phyloP scores from a whole-genome alignment of 1,284 basidiomycete genomes.

The Tilletia indica region DNA sequence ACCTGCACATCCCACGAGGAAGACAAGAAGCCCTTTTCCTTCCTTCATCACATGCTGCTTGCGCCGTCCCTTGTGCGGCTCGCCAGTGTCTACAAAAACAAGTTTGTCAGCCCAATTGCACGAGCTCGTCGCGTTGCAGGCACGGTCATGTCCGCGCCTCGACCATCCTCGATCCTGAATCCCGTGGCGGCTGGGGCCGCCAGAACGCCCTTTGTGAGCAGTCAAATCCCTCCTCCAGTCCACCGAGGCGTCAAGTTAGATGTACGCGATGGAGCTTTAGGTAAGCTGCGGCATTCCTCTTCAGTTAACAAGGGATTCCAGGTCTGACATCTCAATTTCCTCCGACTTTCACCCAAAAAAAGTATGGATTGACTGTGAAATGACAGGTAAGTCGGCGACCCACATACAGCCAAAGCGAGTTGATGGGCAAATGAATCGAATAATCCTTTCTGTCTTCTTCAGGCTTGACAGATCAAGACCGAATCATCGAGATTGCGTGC shows the following conservation, averaged over 20 bases:
- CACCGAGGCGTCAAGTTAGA: slow-evolving; percentile 4
- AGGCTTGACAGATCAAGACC: slow-evolving; percentile 76
- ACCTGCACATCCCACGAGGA: no score
- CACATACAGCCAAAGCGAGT: no score
- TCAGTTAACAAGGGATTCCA: no score
- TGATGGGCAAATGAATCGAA: no score
- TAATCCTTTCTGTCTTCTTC: slow-evolving; percentile 26
- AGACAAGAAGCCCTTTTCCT: no score
- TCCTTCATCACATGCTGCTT: background rate
- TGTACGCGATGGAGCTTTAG: slow-evolving; percentile 6
- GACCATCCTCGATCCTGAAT: no score
- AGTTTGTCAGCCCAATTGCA: background rate
- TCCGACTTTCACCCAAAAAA: no score
- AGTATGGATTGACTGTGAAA: slow-evolving; percentile 82
- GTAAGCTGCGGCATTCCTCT: background rate
- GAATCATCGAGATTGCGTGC: slow-evolving; percentile 72
- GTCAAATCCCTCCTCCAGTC: slow-evolving; percentile 2
- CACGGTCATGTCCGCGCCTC: background rate
- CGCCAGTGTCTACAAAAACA: background rate
- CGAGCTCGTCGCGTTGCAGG: background rate
- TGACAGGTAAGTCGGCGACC: slow-evolving; percentile 26
- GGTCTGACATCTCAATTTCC: no score
- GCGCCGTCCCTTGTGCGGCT: background rate
- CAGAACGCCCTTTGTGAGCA: slow-evolving; percentile 7
- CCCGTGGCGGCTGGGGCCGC: background rate